Base-by-base conservation (phyloP, 1,139 yeast genomes). In the Barnettozyma hawaiiensis region DNA sequence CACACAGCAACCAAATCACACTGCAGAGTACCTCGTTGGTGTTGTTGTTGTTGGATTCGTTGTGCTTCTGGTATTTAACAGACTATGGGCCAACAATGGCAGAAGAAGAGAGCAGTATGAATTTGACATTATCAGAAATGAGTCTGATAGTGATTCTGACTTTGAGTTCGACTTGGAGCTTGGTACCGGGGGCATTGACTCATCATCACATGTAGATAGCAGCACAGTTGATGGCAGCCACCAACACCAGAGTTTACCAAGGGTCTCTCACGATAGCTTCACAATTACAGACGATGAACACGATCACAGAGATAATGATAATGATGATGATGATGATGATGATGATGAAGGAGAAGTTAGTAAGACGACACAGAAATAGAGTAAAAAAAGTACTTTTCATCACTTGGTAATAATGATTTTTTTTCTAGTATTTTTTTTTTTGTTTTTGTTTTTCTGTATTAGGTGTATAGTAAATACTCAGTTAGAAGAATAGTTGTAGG, bases 81-180 rank as follows among this genome's bases (percentile, higher is more conserved):
- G 72, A 46, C 71, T 71, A 22, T 49, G 76, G 43, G 72, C 75
- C 52, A 68, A 74, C 43, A 66, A 76, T 42, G 73, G 83, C 55
- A 73, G 89, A 63, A 53, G 69, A 37, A 74, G 87, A 64, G 75
- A 84, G 48, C 84, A 82, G 48, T 83, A 77, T 57, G 94, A 84
- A 60, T 84, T 84, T 60, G 94, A 84, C 60, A 81, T 84, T 37
- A 83, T 84, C 40, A 80, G 79, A 15, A 89, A 83, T 1, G 90
- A 83, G 38, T 71, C 73, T 12, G 72, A 67, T 35, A 59, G 67
- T 4, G 70, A 66, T 18, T 47, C 52, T 9, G 70, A 66, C n/a
- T 42, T 49, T 15, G 57, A 54, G 6, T 45, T 55, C 20, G 58
- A 54, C 16, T 35, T 51, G 22, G 57, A 52, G 16, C 16, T 16